Percentiles rank a stretch among this genome's conserved stretches.
phyloP scores from a whole-genome alignment of 305 asterid species.

The Plantago coronopus region DNA sequence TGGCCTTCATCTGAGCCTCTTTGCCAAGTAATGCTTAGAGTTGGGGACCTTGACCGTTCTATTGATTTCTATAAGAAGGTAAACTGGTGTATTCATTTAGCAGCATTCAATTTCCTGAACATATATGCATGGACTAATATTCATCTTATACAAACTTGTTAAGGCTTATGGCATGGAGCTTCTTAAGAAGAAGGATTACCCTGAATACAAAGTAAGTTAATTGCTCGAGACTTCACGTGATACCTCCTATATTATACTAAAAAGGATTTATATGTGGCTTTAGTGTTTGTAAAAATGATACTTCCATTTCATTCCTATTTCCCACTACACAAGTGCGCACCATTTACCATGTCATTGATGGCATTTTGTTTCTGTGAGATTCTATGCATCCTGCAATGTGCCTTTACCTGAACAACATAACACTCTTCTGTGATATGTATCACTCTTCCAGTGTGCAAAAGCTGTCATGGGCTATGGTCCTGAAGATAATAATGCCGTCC shows the following conservation, averaged over 20 bases:
- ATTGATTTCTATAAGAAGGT: slow-evolving; percentile 47
- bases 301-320: too few species aligned
- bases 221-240: neutral
- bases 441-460: slow-evolving; percentile 26
- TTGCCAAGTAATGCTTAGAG: slow-evolving; percentile 49
- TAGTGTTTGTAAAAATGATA: too few species aligned
- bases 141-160: slow-evolving; percentile 14
- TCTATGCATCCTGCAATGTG: neutral
- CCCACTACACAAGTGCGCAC: too few species aligned
- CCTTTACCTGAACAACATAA: neutral
- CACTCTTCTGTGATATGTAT: neutral
- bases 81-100: neutral
- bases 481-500: slow-evolving; percentile 34
- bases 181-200: slow-evolving; percentile 37
- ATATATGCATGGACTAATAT: neutral
- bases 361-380: neutral
- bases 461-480: slow-evolving; percentile 47
- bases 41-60: slow-evolving; percentile 50
- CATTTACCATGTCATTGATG: too few species aligned
- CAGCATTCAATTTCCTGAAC: neutral
- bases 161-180: slow-evolving; percentile 59
- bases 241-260: neutral
- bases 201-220: slow-evolving; percentile 40
- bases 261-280: too few species aligned
- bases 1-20: slow-evolving; percentile 34